Conservation (phyloP, 371 early-diverging fungal genomes). For the Mucor irregularis region DNA sequence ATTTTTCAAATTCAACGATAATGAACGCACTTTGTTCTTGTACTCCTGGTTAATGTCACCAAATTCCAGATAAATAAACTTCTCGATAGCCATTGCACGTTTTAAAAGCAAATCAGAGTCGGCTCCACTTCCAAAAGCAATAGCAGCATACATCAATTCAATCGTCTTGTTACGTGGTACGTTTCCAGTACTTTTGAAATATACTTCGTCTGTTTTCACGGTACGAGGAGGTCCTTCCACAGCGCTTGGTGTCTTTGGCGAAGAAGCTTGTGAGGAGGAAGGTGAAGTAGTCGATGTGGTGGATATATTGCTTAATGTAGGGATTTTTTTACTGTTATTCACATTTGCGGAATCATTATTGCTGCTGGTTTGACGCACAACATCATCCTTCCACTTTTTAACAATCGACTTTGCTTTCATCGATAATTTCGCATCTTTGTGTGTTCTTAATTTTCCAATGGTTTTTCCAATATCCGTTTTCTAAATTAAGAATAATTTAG, state of each 20-base stretch:
- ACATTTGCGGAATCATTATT: not conserved
- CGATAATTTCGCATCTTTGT: slow-evolving; percentile 59
- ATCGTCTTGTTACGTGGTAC: slow-evolving; percentile 79
- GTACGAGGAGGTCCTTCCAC: slow-evolving; percentile 56
- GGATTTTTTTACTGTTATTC: not conserved
- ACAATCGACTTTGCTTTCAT: slow-evolving; percentile 69
- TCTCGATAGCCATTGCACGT: slow-evolving; percentile 72
- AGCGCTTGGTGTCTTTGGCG: slow-evolving; percentile 30
- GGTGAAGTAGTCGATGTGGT: slow-evolving; percentile 1
- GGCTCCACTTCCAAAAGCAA: slow-evolving; percentile 70
- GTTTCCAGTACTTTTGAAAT: slow-evolving; percentile 62
- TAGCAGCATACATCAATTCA: slow-evolving; percentile 82
- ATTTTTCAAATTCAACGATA: slow-evolving; percentile 81
- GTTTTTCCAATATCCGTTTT: slow-evolving; percentile 79
- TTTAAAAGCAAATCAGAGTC: slow-evolving; percentile 65
- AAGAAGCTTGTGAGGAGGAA: slow-evolving; percentile 27
- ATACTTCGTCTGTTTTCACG: slow-evolving; percentile 63
- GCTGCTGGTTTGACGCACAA: slow-evolving; percentile 29
- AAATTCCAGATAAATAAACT: slow-evolving; percentile 58
- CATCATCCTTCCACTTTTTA: slow-evolving; percentile 81
- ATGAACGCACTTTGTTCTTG: slow-evolving; percentile 79
- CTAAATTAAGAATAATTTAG: slow-evolving; percentile 27
- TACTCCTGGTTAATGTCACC: slow-evolving; percentile 60
- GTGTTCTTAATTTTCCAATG: slow-evolving; percentile 72
- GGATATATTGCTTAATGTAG: not conserved